Evolutionary conservation across 2,329 filamentous ascomycete genomes (phyloP).

Genomic region (Fusarium irregulare): DNA sequence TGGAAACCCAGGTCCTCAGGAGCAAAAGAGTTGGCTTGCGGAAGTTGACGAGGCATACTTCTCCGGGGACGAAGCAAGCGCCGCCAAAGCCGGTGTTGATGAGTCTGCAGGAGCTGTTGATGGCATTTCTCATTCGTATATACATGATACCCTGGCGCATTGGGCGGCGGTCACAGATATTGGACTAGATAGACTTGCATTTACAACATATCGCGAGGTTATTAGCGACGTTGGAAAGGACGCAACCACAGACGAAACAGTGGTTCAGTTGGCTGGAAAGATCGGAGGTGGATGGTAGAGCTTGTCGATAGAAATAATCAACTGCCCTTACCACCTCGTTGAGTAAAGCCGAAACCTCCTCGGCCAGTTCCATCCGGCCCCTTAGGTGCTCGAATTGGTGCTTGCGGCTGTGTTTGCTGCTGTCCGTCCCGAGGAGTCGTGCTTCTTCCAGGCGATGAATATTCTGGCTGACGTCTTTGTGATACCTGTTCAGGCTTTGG

Average conservation of each 20-base stretch:
- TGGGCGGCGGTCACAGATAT: conserved; percentile 82
- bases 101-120: conserved; percentile 61
- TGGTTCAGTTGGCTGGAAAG: conserved; percentile 88
- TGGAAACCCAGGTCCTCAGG: conserved; percentile 74
- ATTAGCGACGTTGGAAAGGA: conserved; percentile 94
- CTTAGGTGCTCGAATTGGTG: conserved; percentile 77
- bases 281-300: conserved; percentile 91
- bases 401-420: conserved; percentile 60
- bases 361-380: conserved; percentile 82
- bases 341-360: conserved; percentile 81
- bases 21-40: conserved; percentile 87
- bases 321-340: conserved; percentile 64
- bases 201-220: conserved; percentile 91
- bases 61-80: conserved; percentile 72
- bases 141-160: conserved; percentile 76
- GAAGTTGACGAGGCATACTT: conserved; percentile 92
- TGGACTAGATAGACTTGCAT: conserved; percentile 76
- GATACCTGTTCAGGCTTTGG: conserved; percentile 68
- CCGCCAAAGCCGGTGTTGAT: conserved; percentile 41
- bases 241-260: conserved; percentile 75
- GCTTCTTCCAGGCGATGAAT: conserved; percentile 50
- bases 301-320: conserved; percentile 49
- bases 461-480: conserved; percentile 58
- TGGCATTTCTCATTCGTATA: conserved; percentile 73
- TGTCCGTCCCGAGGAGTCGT: conserved; percentile 67